These are phyloP conservation scores for Nepenthes alata DNA, from an alignment of 179 eudicot genomes.

Conservation along the genomic window DNA sequence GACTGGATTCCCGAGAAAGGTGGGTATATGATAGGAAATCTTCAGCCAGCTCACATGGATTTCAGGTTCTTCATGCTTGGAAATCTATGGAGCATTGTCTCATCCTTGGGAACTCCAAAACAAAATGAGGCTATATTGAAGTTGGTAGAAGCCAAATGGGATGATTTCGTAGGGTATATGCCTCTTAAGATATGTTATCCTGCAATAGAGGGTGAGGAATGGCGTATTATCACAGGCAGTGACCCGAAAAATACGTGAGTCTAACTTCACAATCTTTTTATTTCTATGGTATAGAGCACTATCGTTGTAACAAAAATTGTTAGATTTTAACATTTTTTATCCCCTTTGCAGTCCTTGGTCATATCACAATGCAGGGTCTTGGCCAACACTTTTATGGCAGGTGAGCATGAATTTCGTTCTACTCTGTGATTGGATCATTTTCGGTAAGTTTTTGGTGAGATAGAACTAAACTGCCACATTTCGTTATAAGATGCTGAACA, in stretches of 20 bases:
- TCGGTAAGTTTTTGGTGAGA: no score
- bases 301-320: no score
- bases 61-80: constrained; percentile 91
- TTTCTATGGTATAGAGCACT: no score
- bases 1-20: constrained; percentile 93
- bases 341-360: constrained; percentile 72
- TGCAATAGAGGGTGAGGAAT: constrained; percentile 72
- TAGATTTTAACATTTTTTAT: no score
- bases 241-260: constrained; percentile 97
- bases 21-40: constrained; percentile 86
- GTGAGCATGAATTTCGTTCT: constrained; percentile 19
- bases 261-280: background rate
- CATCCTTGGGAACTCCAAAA: constrained; percentile 84
- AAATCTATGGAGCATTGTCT: constrained; percentile 78
- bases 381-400: constrained; percentile 97
- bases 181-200: constrained; percentile 89
- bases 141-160: constrained; percentile 84
- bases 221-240: constrained; percentile 90
- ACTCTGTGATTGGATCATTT: no score
- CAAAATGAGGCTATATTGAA: constrained; percentile 72
- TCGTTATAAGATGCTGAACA: no score
- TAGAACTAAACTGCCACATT: no score
- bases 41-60: constrained; percentile 99
- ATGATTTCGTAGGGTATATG: constrained; percentile 73
- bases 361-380: constrained; percentile 94